Base-by-base conservation (phyloP, 164 flowering plant species). In the Litsea cubeba region DNA sequence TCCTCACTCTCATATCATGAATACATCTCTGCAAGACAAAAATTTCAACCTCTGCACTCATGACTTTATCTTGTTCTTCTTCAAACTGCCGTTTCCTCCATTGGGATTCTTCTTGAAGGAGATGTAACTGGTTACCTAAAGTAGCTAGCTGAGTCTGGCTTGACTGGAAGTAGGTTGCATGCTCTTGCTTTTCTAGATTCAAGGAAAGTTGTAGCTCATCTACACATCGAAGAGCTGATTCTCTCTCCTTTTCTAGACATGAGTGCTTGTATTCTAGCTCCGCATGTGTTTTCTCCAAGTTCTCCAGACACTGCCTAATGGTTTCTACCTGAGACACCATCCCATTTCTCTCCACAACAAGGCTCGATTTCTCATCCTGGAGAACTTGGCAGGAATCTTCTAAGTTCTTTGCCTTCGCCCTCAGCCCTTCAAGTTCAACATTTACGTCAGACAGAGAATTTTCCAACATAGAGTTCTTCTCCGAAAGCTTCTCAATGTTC, bases 21-120 rank as follows among this genome's bases (percentile, higher is more conserved):
- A 90, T 80, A 76, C 83, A 88, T 71, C 84, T 87, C 74, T 88
- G 93, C 90, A 90, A 79, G 72, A 93, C 83, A 73, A 83, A 84
- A 72, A 87, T 85, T 79, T 96, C 98, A 26, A 87, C 78, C 81
- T 96, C 90, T 30, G 94, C 85, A 78, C 83, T 87, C 20, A 91
- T 81, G 65, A 91, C 85, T 63, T 81, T 86, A 49, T 91, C 92
- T 28, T 88, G 82, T 76, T 88, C 90, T 69, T 90, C 91, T 80
- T 89, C 97, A 75, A 85, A 82, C 66, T 87, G 91, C 68, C 84
- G 83, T 80, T 82, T 87, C 74, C 84, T 85, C 77, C 73, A 32
- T 40, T 60, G 80, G 50, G 82, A 79, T 78, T 89, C 90, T 81
- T 89, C 93, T 70, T 81, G 88, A 74, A 95, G 82, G 46, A 79